Conservation (phyloP, 108 stramenopile genomes). For the Cyclotella sp. region DNA sequence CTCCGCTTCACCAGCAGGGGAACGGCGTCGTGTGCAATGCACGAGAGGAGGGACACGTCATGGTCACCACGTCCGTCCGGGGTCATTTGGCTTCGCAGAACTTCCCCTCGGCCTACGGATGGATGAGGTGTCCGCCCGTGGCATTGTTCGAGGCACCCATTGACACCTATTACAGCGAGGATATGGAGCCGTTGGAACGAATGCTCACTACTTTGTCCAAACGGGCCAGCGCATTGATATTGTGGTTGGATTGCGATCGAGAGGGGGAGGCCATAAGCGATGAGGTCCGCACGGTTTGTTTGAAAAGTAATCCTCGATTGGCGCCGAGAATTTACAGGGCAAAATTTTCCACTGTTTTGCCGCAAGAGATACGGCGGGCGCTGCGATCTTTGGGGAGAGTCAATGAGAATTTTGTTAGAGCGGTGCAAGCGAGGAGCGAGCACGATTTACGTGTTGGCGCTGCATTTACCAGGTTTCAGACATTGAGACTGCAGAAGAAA, state of each 20-base stretch:
- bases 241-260: constrained; percentile 99
- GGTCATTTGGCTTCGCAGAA: constrained; percentile 87
- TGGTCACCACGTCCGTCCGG: constrained; percentile 88
- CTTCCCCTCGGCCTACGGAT: constrained; percentile 71
- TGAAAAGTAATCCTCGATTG: constrained; percentile 63
- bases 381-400: constrained; percentile 72
- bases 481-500: constrained; percentile 90
- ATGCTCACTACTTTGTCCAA: constrained; percentile 64
- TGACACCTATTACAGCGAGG: constrained; percentile 68
- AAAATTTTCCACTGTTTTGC: constrained; percentile 92
- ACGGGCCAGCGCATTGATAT: constrained; percentile 76
- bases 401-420: constrained; percentile 79
- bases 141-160: constrained; percentile 84
- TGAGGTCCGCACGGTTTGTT: constrained; percentile 90
- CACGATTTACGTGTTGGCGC: constrained; percentile 96
- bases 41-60: constrained; percentile 68
- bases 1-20: constrained; percentile 70
- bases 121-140: constrained; percentile 72
- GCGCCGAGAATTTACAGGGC: constrained; percentile 79
- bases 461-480: constrained; percentile 98
- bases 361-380: constrained; percentile 87
- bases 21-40: constrained; percentile 25
- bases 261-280: constrained; percentile 97
- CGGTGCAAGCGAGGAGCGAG: constrained; percentile 92
- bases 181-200: constrained; percentile 76